Conservation (phyloP, 441 rosid genomes). For the Viola pubescens region DNA sequence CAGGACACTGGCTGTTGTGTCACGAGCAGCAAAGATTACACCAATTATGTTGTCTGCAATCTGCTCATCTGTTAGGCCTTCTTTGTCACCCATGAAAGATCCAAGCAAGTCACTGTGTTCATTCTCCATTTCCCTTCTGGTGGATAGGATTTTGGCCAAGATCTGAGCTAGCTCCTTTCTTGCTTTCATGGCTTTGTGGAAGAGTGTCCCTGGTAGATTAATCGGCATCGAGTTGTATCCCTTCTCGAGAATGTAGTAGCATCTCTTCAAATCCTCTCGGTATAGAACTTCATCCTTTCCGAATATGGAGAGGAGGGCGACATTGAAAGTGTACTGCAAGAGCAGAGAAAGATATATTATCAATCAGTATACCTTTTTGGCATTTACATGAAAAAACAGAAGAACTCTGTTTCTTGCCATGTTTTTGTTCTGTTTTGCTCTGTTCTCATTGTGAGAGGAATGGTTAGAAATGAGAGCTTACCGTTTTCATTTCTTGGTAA, state of each 20-base stretch:
- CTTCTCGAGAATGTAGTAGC: constrained; percentile 84
- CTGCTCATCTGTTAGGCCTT: constrained; percentile 70
- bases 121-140: constrained; percentile 47
- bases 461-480: constrained; percentile 19
- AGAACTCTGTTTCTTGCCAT: not conserved
- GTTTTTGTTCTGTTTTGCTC: constrained; percentile 11
- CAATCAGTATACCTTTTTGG: not conserved
- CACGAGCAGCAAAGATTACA: constrained; percentile 90
- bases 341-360: not conserved
- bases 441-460: not conserved
- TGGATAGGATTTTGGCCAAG: constrained; percentile 56
- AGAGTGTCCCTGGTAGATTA: constrained; percentile 82
- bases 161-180: constrained; percentile 73
- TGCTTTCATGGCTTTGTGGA: constrained; percentile 84
- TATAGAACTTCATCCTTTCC: constrained; percentile 70
- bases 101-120: constrained; percentile 62
- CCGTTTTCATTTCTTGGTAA: constrained; percentile 87
- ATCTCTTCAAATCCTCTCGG: constrained; percentile 81
- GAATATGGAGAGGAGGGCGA: constrained; percentile 77
- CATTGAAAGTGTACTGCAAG: constrained; percentile 82
- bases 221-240: constrained; percentile 97
- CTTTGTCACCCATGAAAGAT: constrained; percentile 86
- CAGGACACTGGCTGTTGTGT: constrained; percentile 89
- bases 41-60: constrained; percentile 93
- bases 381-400: not conserved